phyloP scores from a whole-genome alignment of 2,329 filamentous ascomycete genomes.

The Talaromyces sp. region DNA sequence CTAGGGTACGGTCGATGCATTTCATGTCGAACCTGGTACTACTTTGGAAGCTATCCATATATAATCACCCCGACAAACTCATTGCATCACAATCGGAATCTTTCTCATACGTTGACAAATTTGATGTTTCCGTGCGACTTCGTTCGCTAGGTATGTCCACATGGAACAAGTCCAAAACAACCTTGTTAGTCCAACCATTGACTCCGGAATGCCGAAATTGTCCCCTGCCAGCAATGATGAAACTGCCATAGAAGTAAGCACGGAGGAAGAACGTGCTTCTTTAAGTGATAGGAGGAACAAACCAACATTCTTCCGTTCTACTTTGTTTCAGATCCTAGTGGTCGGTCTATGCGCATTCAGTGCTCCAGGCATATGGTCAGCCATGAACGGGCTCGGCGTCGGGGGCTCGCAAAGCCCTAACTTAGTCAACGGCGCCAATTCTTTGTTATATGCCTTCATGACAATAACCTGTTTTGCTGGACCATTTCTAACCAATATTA shows the following conservation, averaged over 20 bases:
- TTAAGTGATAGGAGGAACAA: background rate
- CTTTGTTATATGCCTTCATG: constrained; percentile 46
- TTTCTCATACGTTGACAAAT: background rate
- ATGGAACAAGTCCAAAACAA: background rate
- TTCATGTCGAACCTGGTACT: no score
- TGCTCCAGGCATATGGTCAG: constrained; percentile 43
- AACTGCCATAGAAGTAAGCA: background rate
- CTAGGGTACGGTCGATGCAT: no score
- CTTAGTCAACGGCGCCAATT: constrained; percentile 48
- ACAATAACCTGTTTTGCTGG: constrained; percentile 43
- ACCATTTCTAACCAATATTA: constrained; percentile 41
- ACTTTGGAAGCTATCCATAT: no score
- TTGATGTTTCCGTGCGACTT: background rate
- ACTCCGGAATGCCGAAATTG: no score
- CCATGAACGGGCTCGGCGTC: constrained; percentile 41
- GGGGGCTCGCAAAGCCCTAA: constrained; percentile 42
- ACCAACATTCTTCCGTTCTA: constrained; percentile 37
- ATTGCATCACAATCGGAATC: background rate
- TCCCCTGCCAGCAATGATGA: no score
- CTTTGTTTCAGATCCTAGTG: constrained; percentile 39
- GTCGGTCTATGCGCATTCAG: constrained; percentile 39
- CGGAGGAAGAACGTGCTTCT: background rate
- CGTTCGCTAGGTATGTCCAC: background rate
- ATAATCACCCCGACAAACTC: background rate
- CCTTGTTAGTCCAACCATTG: no score